Conservation (phyloP, 306 rosid species). For the Glycyrrhiza uralensis region DNA sequence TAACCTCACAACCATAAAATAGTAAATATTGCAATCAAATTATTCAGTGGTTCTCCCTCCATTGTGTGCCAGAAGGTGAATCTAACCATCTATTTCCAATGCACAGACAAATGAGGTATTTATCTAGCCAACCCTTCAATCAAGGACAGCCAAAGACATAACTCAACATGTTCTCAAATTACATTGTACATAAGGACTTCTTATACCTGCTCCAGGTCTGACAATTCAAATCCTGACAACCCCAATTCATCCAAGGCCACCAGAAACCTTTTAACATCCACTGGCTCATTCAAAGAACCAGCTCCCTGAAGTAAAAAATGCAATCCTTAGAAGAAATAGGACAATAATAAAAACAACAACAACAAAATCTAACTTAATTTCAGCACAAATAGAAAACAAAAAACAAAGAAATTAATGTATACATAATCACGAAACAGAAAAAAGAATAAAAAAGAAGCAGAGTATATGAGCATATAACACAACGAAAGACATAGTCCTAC, state of each 20-base stretch:
- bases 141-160: slow-evolving; percentile 17
- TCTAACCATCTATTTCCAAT: slow-evolving; percentile 2
- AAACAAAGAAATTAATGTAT: neutral
- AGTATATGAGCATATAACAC: slow-evolving; percentile 7
- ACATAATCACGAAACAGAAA: neutral
- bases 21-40: neutral
- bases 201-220: slow-evolving; percentile 79
- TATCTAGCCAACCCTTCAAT: slow-evolving; percentile 5
- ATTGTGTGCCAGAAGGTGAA: slow-evolving; percentile 6
- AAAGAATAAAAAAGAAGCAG: neutral
- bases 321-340: slow-evolving; percentile 11
- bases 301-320: slow-evolving; percentile 51
- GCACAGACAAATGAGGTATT: neutral
- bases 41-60: slow-evolving; percentile 16
- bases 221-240: slow-evolving; percentile 68
- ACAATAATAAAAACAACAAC: neutral
- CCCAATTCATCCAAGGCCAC: slow-evolving; percentile 76
- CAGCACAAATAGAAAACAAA: neutral
- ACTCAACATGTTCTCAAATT: slow-evolving; percentile 11
- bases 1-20: slow-evolving; percentile 16
- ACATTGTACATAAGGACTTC: slow-evolving; percentile 18
- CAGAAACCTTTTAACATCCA: slow-evolving; percentile 61
- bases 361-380: slow-evolving; percentile 10
- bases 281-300: slow-evolving; percentile 34
- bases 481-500: slow-evolving; percentile 29